Evolutionary conservation across 345 rosid genomes (phyloP).

Genomic region (Eutrema japonicum): DNA sequence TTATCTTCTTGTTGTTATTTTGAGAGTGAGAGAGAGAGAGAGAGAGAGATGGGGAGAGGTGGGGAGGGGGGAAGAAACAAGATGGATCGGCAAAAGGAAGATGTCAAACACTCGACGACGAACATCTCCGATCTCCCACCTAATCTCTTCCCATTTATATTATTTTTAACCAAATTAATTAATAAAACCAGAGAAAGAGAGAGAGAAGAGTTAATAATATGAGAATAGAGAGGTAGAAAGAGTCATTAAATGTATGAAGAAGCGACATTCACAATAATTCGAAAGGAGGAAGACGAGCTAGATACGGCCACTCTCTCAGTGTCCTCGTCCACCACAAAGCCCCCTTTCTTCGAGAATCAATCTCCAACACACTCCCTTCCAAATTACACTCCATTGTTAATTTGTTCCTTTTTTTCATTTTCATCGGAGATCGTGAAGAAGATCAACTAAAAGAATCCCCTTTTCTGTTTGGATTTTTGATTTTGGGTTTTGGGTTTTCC

Average conservation of each 20-base stretch:
- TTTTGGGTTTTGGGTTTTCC: constrained; percentile 13
- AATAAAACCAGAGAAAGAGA: background rate
- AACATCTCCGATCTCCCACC: constrained; percentile 47
- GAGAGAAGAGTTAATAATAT: constrained; percentile 8
- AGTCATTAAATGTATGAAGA: constrained; percentile 44
- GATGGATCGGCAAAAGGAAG: constrained; percentile 47
- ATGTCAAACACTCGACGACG: constrained; percentile 83
- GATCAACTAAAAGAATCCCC: background rate
- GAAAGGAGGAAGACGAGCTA: constrained; percentile 51
- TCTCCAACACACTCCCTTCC: constrained; percentile 34
- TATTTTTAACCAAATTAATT: constrained; percentile 10
- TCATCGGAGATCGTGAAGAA: constrained; percentile 53
- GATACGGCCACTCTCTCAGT: constrained; percentile 51
- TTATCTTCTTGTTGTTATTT: constrained; percentile 28
- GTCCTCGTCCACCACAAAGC: constrained; percentile 43
- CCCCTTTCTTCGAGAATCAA: constrained; percentile 29
- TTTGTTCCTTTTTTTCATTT: background rate
- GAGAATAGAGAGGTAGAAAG: constrained; percentile 26
- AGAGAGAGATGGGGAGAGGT: constrained; percentile 26
- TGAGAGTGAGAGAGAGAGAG: background rate
- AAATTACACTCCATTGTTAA: background rate
- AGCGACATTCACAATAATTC: constrained; percentile 49
- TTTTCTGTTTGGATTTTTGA: constrained; percentile 56
- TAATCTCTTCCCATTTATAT: constrained; percentile 41
- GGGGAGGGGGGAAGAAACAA: constrained; percentile 40